A percentile compares a stretch with the other conserved stretches of the same genome.
Evolutionary conservation across 2,329 filamentous ascomycete species (phyloP).

Genomic region (Penicillium brasilianum): DNA sequence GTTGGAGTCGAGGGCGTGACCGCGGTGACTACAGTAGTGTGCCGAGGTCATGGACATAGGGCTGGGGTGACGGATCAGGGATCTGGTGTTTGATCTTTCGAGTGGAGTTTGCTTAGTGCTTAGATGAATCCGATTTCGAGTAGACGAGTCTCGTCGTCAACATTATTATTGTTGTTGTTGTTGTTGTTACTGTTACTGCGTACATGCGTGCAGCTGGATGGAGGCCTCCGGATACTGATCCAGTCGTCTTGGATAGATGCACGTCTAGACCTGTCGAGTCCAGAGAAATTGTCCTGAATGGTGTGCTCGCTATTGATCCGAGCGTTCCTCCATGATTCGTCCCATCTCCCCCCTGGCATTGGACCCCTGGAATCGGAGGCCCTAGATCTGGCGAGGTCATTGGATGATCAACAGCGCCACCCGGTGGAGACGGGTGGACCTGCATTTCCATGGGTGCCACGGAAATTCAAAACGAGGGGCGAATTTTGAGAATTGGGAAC

Average conservation of each 20-base stretch:
- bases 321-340: too few species aligned
- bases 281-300: not conserved
- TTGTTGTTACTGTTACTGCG: too few species aligned
- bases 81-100: not conserved
- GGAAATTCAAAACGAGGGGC: not conserved
- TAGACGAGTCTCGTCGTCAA: too few species aligned
- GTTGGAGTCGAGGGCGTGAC: slow-evolving; percentile 37
- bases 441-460: slow-evolving; percentile 17
- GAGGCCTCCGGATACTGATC: too few species aligned
- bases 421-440: slow-evolving; percentile 18
- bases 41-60: not conserved
- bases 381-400: slow-evolving; percentile 6
- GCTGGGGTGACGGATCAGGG: not conserved
- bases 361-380: slow-evolving; percentile 9
- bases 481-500: not conserved
- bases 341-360: slow-evolving; percentile 2
- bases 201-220: too few species aligned
- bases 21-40: too few species aligned
- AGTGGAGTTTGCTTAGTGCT: not conserved
- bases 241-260: not conserved
- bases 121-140: too few species aligned
- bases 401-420: slow-evolving; percentile 13
- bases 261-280: not conserved
- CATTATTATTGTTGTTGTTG: too few species aligned
- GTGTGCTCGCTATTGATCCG: too few species aligned